Conservation (phyloP, 2,329 filamentous ascomycete genomes). For the Cladophialophora carrionii region DNA sequence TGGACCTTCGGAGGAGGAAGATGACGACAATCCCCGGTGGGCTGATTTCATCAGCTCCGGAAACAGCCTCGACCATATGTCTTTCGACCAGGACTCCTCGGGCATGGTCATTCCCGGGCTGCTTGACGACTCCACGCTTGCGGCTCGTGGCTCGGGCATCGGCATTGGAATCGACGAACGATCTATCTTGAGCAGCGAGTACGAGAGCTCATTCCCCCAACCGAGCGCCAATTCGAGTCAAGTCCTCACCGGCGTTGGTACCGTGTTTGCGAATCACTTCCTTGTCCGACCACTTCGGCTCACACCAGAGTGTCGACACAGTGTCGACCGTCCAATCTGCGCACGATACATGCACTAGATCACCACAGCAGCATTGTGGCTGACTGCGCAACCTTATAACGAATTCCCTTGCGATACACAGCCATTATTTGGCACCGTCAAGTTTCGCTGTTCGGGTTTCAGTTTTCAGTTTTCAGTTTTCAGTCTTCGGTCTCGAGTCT, state of each 20-base stretch:
- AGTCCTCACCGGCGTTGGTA: constrained; percentile 17
- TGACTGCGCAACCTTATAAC: neutral
- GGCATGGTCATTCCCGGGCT: constrained; percentile 24
- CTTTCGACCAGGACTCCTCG: constrained; percentile 20
- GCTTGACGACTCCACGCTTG: constrained; percentile 14
- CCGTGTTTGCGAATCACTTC: constrained; percentile 13
- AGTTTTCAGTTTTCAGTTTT: neutral
- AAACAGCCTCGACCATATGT: constrained; percentile 14
- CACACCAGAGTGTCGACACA: constrained; percentile 19
- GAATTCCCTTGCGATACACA: neutral
- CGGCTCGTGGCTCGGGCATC: constrained; percentile 1
- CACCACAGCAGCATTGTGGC: neutral
- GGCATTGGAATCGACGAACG: constrained; percentile 10
- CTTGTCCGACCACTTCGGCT: constrained; percentile 1
- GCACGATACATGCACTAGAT: constrained; percentile 13
- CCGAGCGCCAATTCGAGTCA: constrained; percentile 23
- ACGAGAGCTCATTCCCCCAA: constrained; percentile 14
- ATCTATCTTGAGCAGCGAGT: constrained; percentile 21
- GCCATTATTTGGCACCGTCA: neutral
- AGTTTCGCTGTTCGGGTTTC: neutral
- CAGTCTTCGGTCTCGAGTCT: neutral
- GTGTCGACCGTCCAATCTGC: constrained; percentile 5
- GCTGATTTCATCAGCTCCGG: constrained; percentile 2
- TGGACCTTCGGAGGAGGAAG: neutral
- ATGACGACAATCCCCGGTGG: constrained; percentile 17